These are phyloP conservation scores for Guillardia theta DNA, from an alignment of 78 protist genomes.

Conservation along the genomic window DNA sequence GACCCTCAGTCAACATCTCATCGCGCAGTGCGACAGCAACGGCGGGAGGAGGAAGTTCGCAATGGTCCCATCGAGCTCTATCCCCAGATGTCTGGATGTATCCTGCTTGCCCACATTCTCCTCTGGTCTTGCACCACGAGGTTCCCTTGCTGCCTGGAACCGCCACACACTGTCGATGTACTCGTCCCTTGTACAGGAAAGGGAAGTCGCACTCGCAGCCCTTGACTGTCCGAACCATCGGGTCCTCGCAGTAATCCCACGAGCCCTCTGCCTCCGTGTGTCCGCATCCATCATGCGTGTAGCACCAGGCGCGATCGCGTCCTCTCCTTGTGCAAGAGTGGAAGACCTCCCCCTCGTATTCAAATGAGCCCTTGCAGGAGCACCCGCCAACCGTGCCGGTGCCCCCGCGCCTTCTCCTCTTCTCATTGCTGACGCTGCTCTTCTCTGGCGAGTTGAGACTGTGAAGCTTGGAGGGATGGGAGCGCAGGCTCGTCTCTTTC, in stretches of 20 bases:
- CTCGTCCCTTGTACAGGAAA: not conserved
- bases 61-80: not conserved
- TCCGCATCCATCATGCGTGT: not conserved
- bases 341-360: not conserved
- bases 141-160: not conserved
- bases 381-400: not conserved
- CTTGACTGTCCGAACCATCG: not conserved
- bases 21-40: not conserved
- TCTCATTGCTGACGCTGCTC: too few species aligned
- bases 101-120: not conserved
- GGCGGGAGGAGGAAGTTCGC: not conserved
- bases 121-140: not conserved
- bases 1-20: not conserved
- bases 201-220: conserved; percentile 22
- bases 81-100: not conserved
- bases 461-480: too few species aligned
- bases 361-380: not conserved
- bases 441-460: too few species aligned
- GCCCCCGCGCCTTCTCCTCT: too few species aligned
- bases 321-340: not conserved
- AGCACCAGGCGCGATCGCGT: conserved; percentile 19
- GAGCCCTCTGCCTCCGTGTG: not conserved
- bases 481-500: too few species aligned
- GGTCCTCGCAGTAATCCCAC: not conserved
- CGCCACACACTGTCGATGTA: not conserved